These are phyloP conservation scores for Elsinoe necatrix DNA, from an alignment of 2,329 filamentous ascomycete species.

Conservation along the genomic window DNA sequence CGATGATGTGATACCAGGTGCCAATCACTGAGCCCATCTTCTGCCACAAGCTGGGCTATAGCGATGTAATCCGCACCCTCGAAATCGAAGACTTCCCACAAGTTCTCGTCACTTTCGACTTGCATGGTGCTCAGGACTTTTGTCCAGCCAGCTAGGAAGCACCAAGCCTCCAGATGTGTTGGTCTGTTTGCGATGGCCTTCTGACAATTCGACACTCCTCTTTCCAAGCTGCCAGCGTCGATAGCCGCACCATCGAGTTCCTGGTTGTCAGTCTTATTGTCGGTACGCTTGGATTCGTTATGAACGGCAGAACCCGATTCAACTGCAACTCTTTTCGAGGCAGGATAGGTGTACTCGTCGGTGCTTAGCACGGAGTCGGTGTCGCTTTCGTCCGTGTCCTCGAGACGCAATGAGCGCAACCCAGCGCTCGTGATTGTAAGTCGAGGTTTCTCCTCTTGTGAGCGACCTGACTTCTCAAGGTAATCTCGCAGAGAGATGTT, in stretches of 20 bases:
- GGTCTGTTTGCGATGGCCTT: background rate
- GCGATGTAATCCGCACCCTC: conserved; percentile 26
- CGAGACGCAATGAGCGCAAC: background rate
- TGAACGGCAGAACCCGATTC: background rate
- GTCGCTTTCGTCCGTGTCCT: conserved; percentile 10
- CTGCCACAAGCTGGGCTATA: conserved; percentile 29
- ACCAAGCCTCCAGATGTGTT: background rate
- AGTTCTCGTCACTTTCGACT: background rate
- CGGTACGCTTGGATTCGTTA: background rate
- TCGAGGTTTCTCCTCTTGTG: background rate
- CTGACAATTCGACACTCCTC: background rate
- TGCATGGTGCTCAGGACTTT: background rate
- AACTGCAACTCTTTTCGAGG: background rate
- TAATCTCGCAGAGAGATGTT: conserved; percentile 13
- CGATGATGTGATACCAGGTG: background rate
- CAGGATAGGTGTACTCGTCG: background rate
- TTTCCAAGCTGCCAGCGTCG: background rate
- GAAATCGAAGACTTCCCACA: conserved; percentile 21
- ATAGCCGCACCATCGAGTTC: background rate
- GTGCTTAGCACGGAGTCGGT: conserved; percentile 9
- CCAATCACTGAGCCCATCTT: conserved; percentile 23
- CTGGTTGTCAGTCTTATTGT: background rate
- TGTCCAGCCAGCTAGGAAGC: background rate
- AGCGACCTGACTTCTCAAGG: background rate
- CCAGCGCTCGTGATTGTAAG: background rate